Conservation (phyloP, 805 yeast species). For the Yarrowia sp. region DNA sequence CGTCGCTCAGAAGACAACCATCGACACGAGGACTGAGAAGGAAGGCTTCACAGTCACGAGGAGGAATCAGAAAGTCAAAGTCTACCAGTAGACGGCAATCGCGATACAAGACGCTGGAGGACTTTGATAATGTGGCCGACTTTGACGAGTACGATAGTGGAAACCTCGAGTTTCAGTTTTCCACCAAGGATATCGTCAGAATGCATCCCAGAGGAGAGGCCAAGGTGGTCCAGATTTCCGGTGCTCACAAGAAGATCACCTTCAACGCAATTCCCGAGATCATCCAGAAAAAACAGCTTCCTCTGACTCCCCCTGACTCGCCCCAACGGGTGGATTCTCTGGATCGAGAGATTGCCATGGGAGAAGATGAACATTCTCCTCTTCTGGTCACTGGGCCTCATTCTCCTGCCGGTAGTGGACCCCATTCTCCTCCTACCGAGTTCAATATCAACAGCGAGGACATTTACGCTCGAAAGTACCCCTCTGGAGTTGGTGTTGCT, state of each 20-base stretch:
- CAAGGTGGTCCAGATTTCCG: not conserved
- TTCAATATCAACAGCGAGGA: constrained; percentile 31
- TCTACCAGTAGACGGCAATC: constrained; percentile 22
- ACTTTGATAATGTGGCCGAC: constrained; percentile 16
- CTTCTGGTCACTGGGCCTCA: not conserved
- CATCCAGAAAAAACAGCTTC: not conserved
- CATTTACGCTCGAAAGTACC: constrained; percentile 31
- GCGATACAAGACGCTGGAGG: constrained; percentile 9
- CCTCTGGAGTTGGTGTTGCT: constrained; percentile 26
- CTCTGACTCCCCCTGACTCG: constrained; percentile 23
- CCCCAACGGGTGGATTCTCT: constrained; percentile 6
- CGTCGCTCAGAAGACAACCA: constrained; percentile 18
- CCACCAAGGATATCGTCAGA: constrained; percentile 3
- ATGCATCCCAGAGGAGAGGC: constrained; percentile 24
- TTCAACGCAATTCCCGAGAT: constrained; percentile 13
- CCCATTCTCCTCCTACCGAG: constrained; percentile 4
- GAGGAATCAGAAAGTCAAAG: constrained; percentile 27
- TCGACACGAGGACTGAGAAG: constrained; percentile 12
- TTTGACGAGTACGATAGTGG: constrained; percentile 26
- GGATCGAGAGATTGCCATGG: constrained; percentile 8
- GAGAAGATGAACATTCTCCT: not conserved
- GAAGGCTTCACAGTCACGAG: not conserved
- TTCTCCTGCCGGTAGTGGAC: not conserved
- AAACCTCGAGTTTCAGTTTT: constrained; percentile 6
- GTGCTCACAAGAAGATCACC: not conserved